A percentile compares a stretch with the other conserved stretches of the same genome.
Evolutionary conservation across 1,284 basidiomycete genomes (phyloP).

Genomic region (Meira nashicola): DNA sequence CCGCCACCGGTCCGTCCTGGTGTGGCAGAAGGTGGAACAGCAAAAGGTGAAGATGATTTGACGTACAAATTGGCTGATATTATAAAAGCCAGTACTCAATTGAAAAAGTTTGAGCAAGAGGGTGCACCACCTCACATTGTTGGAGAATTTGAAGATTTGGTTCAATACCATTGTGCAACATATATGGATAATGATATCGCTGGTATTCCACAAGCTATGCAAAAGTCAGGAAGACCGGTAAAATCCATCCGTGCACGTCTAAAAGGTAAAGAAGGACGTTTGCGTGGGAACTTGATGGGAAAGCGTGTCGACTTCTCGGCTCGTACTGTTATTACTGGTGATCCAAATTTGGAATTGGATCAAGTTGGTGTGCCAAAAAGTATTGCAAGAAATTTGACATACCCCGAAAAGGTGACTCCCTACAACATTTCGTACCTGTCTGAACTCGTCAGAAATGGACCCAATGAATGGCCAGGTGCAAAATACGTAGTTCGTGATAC

Average conservation of each 20-base stretch:
- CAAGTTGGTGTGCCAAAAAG: conserved; percentile 96
- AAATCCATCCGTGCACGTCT: conserved; percentile 97
- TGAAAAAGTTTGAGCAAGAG: conserved; percentile 89
- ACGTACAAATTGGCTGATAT: conserved; percentile 98
- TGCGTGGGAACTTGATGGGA: conserved; percentile 98
- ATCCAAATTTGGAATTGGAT: conserved; percentile 92
- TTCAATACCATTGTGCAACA: conserved; percentile 92
- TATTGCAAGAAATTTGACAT: conserved; percentile 97
- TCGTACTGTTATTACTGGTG: conserved; percentile 97
- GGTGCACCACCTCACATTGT: conserved; percentile 95
- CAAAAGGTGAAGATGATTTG: conserved; percentile 95
- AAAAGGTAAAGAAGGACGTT: conserved; percentile 97
- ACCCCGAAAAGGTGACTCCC: conserved; percentile 93
- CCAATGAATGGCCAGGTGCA: conserved; percentile 90
- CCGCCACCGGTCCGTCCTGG: conserved; percentile 96
- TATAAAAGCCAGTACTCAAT: conserved; percentile 88
- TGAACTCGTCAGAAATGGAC: conserved; percentile 92
- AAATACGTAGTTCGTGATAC: conserved; percentile 96
- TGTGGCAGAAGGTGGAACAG: conserved; percentile 91
- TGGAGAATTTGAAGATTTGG: conserved; percentile 89
- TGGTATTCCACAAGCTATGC: conserved; percentile 92
- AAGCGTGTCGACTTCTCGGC: conserved; percentile 99
- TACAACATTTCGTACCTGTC: conserved; percentile 95
- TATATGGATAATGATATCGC: conserved; percentile 99
- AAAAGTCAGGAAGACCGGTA: conserved; percentile 94